Conservation (phyloP, 495 filamentous ascomycete species). For the Tetracladium setigerum region DNA sequence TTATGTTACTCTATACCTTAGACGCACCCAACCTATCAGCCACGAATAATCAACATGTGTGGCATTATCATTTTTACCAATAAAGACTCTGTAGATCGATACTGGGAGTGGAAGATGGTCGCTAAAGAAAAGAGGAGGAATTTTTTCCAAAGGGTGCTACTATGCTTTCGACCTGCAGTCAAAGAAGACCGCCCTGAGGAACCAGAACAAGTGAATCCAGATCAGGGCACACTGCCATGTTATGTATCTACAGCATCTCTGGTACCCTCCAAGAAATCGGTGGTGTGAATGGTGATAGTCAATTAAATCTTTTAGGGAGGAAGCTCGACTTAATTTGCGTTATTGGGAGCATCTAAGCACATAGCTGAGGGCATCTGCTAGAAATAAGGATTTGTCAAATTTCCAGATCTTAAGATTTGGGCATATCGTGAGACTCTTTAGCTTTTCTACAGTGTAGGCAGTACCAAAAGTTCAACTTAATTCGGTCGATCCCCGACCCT, state of each 20-base stretch:
- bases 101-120: slow-evolving; percentile 7
- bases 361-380: too few relatives aligned
- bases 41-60: slow-evolving; percentile 8
- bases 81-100: slow-evolving; percentile 10
- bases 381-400: too few relatives aligned
- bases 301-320: too few relatives aligned
- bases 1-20: neutral
- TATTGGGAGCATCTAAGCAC: too few relatives aligned
- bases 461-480: too few relatives aligned
- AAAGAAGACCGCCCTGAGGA: slow-evolving; percentile 1
- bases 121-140: slow-evolving; percentile 10
- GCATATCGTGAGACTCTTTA: too few relatives aligned
- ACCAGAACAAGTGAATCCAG: neutral
- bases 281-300: too few relatives aligned
- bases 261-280: neutral
- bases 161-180: slow-evolving; percentile 8
- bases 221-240: slow-evolving; percentile 3
- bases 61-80: slow-evolving; percentile 7
- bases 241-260: slow-evolving; percentile 6
- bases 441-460: too few relatives aligned
- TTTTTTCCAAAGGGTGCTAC: slow-evolving; percentile 3
- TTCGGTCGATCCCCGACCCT: too few relatives aligned
- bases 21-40: neutral
- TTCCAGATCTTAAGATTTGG: too few relatives aligned
- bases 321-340: too few relatives aligned